phyloP scores from a whole-genome alignment of 2,329 filamentous ascomycete genomes.

The Stylonectria norvegica region DNA sequence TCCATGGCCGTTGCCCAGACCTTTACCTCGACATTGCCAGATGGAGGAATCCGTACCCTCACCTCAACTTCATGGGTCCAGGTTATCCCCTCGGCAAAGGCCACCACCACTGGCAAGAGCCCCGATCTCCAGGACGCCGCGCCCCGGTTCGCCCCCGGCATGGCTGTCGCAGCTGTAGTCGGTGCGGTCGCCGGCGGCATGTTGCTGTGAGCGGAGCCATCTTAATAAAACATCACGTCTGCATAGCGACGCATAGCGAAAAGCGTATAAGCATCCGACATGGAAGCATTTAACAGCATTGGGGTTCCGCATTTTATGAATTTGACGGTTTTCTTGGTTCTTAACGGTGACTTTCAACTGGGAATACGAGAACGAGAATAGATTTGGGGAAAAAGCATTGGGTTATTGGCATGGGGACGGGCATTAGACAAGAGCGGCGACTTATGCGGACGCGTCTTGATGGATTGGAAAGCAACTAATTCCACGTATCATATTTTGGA shows the following conservation, averaged over 20 bases:
- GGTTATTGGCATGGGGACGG: too few relatives aligned
- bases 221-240: not conserved
- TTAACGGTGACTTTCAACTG: conserved; percentile 6
- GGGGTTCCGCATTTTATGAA: conserved; percentile 21
- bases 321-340: conserved; percentile 23
- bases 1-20: conserved; percentile 38
- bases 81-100: conserved; percentile 36
- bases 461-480: conserved; percentile 17
- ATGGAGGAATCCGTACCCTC: conserved; percentile 44
- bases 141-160: conserved; percentile 17
- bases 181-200: conserved; percentile 27
- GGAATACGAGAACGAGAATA: conserved; percentile 21
- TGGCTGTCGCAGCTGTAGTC: conserved; percentile 25
- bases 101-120: conserved; percentile 25
- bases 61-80: conserved; percentile 50
- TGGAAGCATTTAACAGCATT: conserved; percentile 7
- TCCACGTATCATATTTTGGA: conserved; percentile 18
- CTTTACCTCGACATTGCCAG: conserved; percentile 43
- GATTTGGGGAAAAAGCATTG: conserved; percentile 23
- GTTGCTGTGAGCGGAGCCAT: conserved; percentile 20
- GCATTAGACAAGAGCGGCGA: conserved; percentile 20
- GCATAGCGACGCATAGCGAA: not conserved
- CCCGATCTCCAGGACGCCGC: conserved; percentile 39
- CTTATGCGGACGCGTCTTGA: conserved; percentile 6
- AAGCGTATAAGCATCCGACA: not conserved